Conservation (phyloP, 164 flowering plant species). For the Stephania yunnanensis region DNA sequence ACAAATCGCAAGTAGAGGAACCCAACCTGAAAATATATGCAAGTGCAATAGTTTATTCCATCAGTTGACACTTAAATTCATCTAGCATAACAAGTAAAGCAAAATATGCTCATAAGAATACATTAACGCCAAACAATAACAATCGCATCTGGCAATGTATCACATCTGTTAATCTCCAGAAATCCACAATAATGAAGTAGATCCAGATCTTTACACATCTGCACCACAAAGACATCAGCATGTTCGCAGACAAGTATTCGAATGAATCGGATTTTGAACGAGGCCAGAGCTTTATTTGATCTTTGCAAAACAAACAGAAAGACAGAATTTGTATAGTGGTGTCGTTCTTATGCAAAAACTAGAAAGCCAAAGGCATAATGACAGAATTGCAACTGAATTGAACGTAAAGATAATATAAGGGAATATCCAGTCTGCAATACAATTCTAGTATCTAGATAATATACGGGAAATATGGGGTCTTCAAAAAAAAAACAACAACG, state of each 20-base stretch:
- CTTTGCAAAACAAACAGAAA: too few relatives aligned
- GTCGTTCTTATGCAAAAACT: neutral
- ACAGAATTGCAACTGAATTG: neutral
- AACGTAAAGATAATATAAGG: too few relatives aligned
- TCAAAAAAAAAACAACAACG: too few relatives aligned
- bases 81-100: neutral
- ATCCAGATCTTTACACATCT: neutral
- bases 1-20: constrained; percentile 87
- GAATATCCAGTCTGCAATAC: too few relatives aligned
- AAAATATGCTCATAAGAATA: neutral
- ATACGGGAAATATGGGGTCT: too few relatives aligned
- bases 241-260: neutral
- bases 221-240: neutral
- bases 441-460: too few relatives aligned
- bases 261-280: neutral
- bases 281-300: neutral
- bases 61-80: neutral
- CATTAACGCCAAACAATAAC: neutral
- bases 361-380: neutral
- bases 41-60: constrained; percentile 1
- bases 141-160: too few relatives aligned
- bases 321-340: too few relatives aligned
- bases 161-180: neutral
- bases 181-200: neutral
- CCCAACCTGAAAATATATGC: constrained; percentile 60